phyloP scores from a whole-genome alignment of 1,284 basidiomycete genomes.

The Leccinum proximum region DNA sequence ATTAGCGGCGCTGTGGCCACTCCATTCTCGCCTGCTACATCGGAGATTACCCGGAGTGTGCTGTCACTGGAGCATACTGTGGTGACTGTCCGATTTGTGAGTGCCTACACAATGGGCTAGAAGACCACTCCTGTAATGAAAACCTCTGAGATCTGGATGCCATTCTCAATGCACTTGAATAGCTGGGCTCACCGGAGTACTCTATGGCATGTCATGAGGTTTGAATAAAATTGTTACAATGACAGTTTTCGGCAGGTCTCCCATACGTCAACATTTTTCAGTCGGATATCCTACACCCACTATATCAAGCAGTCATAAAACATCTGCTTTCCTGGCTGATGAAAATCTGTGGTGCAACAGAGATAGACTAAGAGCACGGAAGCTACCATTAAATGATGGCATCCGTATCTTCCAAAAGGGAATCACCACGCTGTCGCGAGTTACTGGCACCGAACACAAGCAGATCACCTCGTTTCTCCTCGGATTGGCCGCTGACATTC shows the following conservation, averaged over 20 bases:
- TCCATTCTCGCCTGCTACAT: neutral
- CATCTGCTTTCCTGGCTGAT: neutral
- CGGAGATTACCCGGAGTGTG: neutral
- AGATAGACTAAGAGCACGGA: too few relatives aligned
- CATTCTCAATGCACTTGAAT: neutral
- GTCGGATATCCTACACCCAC: neutral
- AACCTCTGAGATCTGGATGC: neutral
- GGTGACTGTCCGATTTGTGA: neutral
- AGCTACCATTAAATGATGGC: too few relatives aligned
- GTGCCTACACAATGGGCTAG: neutral
- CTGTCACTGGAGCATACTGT: neutral
- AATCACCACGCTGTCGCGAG: too few relatives aligned
- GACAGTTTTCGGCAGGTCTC: neutral
- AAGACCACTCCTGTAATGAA: neutral
- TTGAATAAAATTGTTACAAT: neutral
- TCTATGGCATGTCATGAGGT: neutral
- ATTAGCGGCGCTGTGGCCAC: neutral
- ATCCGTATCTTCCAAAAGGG: too few relatives aligned
- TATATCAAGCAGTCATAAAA: neutral
- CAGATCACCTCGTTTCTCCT: too few relatives aligned
- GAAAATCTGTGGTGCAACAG: neutral
- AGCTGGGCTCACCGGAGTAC: neutral
- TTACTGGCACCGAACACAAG: too few relatives aligned
- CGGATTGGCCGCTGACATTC: neutral
- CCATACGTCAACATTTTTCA: neutral